These are phyloP conservation scores for Daldinia sp. DNA, from an alignment of 2,329 filamentous ascomycete genomes.

Conservation along the genomic window DNA sequence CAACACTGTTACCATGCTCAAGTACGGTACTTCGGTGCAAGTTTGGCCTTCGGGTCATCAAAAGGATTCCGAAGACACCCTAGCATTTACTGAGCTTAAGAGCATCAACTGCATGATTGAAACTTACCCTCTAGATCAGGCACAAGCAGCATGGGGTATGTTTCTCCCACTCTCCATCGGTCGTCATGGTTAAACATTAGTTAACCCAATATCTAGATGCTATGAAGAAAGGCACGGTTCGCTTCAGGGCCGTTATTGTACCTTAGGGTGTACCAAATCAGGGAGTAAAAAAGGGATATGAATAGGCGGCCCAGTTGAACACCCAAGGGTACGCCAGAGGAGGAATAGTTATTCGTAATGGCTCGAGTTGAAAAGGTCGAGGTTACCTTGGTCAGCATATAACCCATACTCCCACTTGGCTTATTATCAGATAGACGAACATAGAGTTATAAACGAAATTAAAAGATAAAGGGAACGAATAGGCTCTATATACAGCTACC, in stretches of 20 bases:
- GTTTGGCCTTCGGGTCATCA: slow-evolving; percentile 28
- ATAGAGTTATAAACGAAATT: not conserved
- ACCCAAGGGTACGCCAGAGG: not conserved
- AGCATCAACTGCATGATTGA: slow-evolving; percentile 26
- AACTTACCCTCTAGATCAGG: slow-evolving; percentile 29
- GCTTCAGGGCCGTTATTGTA: slow-evolving; percentile 19
- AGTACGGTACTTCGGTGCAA: slow-evolving; percentile 29
- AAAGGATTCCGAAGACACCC: slow-evolving; percentile 26
- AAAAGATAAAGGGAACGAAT: not conserved
- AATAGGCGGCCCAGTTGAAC: not conserved
- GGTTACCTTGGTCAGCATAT: not conserved
- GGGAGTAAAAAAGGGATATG: not conserved
- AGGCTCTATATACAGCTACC: not conserved
- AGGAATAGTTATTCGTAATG: not conserved
- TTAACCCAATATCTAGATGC: slow-evolving; percentile 1
- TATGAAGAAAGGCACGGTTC: slow-evolving; percentile 11
- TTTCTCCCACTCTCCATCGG: not conserved
- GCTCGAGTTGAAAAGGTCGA: not conserved
- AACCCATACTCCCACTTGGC: not conserved
- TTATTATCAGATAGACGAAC: not conserved
- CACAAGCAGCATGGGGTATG: slow-evolving; percentile 33
- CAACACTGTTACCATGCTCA: slow-evolving; percentile 25
- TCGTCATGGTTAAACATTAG: not conserved
- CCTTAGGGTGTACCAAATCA: not conserved
- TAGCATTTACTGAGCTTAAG: slow-evolving; percentile 27